phyloP scores from a whole-genome alignment of 2,329 filamentous ascomycete species.

The Colletotrichum coccodes region DNA sequence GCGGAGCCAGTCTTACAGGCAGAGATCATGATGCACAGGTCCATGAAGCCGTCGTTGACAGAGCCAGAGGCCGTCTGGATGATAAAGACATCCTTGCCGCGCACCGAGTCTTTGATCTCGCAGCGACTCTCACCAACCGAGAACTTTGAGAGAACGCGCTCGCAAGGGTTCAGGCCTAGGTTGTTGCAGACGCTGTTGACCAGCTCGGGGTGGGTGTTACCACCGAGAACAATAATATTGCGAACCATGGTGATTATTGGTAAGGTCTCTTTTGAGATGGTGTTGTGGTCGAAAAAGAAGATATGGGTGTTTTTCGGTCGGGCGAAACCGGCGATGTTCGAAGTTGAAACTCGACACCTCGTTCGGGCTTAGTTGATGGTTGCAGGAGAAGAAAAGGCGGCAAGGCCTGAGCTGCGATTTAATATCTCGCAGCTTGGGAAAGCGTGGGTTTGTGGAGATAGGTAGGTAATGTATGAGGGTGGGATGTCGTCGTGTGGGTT shows the following conservation, averaged over 20 bases:
- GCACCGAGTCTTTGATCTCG: slow-evolving; percentile 95
- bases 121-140: slow-evolving; percentile 94
- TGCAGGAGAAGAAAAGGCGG: background rate
- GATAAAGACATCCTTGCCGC: slow-evolving; percentile 98
- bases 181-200: slow-evolving; percentile 88
- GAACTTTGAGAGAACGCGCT: slow-evolving; percentile 90
- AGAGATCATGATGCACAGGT: slow-evolving; percentile 97
- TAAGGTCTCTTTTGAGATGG: background rate
- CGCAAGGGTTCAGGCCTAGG: slow-evolving; percentile 85
- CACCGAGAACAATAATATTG: slow-evolving; percentile 93
- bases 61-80: slow-evolving; percentile 93
- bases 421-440: background rate
- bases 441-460: background rate
- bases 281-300: background rate
- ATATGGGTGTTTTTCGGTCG: background rate
- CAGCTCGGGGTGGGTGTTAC: slow-evolving; percentile 90
- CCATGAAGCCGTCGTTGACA: slow-evolving; percentile 96
- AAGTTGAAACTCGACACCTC: background rate
- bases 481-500: slow-evolving; percentile 22
- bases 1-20: slow-evolving; percentile 96
- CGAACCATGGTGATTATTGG: slow-evolving; percentile 75
- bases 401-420: background rate
- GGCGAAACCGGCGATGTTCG: slow-evolving; percentile 24
- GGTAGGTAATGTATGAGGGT: background rate
- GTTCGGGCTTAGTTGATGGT: background rate